Evolutionary conservation across 495 filamentous ascomycete species (phyloP).

Genomic region (Letharia lupina): DNA sequence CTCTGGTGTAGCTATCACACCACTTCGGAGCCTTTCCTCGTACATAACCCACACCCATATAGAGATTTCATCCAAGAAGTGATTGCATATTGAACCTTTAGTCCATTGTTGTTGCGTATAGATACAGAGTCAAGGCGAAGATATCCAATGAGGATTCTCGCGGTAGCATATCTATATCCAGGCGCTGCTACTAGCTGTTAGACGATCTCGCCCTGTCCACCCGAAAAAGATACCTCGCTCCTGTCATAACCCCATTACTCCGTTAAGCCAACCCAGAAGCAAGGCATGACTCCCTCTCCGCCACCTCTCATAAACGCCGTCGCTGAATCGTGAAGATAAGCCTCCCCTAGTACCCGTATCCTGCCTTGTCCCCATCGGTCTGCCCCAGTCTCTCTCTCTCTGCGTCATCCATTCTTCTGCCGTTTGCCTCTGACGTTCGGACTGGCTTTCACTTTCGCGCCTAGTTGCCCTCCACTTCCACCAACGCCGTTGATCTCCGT

Average conservation of each 20-base stretch:
- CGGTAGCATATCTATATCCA: background rate
- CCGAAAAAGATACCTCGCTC: background rate
- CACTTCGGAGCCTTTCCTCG: no score
- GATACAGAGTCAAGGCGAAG: background rate
- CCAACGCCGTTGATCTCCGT: slow-evolving; percentile 44
- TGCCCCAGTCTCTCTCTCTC: background rate
- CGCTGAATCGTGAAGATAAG: slow-evolving; percentile 19
- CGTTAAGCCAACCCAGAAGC: background rate
- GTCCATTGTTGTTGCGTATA: background rate
- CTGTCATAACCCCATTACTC: background rate
- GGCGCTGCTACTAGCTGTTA: background rate
- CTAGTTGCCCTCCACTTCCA: slow-evolving; percentile 20
- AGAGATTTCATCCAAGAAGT: background rate
- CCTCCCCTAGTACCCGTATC: background rate
- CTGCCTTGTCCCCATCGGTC: background rate
- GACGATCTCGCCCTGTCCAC: background rate
- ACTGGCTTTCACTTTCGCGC: slow-evolving; percentile 47
- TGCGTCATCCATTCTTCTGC: slow-evolving; percentile 37
- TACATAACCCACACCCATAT: background rate
- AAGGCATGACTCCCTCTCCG: background rate
- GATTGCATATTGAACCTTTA: background rate
- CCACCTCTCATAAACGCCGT: slow-evolving; percentile 11
- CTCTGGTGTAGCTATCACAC: no score
- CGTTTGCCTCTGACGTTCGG: slow-evolving; percentile 47
- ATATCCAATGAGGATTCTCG: background rate